These are phyloP conservation scores for Globisporangium paroecandrum DNA, from an alignment of 352 stramenopile genomes.

Conservation along the genomic window DNA sequence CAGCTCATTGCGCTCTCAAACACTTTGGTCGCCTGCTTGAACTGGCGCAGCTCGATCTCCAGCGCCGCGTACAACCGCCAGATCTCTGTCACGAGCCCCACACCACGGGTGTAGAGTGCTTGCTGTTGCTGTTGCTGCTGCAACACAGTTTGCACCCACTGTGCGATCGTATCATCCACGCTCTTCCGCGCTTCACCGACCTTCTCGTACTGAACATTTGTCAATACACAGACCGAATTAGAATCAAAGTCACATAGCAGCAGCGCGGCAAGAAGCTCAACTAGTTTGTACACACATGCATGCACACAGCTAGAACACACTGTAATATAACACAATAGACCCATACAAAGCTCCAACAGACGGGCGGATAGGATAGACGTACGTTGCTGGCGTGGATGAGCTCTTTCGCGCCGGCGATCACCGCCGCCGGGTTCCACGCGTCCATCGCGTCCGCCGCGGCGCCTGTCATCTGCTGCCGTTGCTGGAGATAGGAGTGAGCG, in stretches of 20 bases:
- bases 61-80: constrained; percentile 68
- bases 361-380: constrained; percentile 21
- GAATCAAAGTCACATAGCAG: background rate
- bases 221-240: background rate
- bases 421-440: constrained; percentile 43
- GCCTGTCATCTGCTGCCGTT: constrained; percentile 4
- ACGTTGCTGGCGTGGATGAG: constrained; percentile 78
- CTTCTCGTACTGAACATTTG: constrained; percentile 58
- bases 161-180: constrained; percentile 43
- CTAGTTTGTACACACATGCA: background rate
- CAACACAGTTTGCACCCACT: constrained; percentile 32
- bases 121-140: constrained; percentile 19
- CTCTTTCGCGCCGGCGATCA: constrained; percentile 62
- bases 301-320: background rate
- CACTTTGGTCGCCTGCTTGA: constrained; percentile 82
- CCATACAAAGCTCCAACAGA: background rate
- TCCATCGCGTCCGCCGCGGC: constrained; percentile 14
- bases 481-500: background rate
- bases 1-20: constrained; percentile 62
- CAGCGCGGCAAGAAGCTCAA: background rate
- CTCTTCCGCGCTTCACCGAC: constrained; percentile 49
- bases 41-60: constrained; percentile 77
- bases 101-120: constrained; percentile 17
- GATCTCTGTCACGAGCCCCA: constrained; percentile 32
- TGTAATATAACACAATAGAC: background rate